Conservation (phyloP, 163 green algal genomes). For the Trebouxia gelatinosa region DNA sequence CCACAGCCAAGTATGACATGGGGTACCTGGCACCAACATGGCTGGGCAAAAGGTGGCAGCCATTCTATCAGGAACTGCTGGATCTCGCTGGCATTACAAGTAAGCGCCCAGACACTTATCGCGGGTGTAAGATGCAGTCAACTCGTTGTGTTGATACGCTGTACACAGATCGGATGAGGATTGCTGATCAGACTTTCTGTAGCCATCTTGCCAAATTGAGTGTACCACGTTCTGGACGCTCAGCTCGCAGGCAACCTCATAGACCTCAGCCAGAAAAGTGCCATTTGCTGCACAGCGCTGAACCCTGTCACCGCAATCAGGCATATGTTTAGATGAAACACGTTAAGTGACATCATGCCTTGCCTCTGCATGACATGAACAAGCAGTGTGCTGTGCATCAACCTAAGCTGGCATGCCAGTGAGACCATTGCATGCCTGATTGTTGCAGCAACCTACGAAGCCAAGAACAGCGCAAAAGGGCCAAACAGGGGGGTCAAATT, state of each 20-base stretch:
- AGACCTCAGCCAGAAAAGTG: neutral
- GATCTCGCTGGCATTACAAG: constrained; percentile 9
- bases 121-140: neutral
- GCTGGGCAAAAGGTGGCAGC: constrained; percentile 20
- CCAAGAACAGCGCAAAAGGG: neutral
- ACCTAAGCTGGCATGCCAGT: neutral
- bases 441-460: constrained; percentile 2
- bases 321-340: neutral
- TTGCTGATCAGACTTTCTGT: neutral
- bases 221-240: neutral
- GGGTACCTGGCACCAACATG: neutral
- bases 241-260: neutral
- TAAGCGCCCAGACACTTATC: neutral
- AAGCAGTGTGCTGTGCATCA: too few relatives aligned
- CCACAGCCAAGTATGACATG: constrained; percentile 30
- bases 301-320: too few relatives aligned
- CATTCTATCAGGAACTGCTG: constrained; percentile 4
- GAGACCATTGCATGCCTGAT: neutral
- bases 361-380: too few relatives aligned
- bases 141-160: neutral
- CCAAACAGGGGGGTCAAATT: constrained; percentile 15
- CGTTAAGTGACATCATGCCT: neutral
- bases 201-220: neutral
- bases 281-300: too few relatives aligned
- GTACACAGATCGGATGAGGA: too few relatives aligned